Percentiles rank a stretch among this genome's conserved stretches.
Evolutionary conservation across 2,329 filamentous ascomycete genomes (phyloP).

Genomic region (Exophiala sp.): DNA sequence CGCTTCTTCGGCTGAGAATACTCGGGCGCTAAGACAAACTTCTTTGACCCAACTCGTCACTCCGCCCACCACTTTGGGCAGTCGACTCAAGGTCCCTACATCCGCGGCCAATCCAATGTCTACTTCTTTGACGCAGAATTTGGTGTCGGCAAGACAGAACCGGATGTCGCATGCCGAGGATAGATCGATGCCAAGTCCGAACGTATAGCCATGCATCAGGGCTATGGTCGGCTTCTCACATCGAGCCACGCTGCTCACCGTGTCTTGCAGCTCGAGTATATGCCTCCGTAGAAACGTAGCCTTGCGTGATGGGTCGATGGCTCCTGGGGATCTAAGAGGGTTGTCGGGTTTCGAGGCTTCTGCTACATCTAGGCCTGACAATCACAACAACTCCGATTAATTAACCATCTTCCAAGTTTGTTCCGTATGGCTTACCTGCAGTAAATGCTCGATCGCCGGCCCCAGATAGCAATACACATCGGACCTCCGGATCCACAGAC

Average conservation of each 20-base stretch:
- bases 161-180: slow-evolving; percentile 43
- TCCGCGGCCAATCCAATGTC: slow-evolving; percentile 50
- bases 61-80: slow-evolving; percentile 46
- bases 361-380: slow-evolving; percentile 73
- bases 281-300: slow-evolving; percentile 62
- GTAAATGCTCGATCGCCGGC: slow-evolving; percentile 82
- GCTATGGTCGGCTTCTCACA: slow-evolving; percentile 91
- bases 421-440: slow-evolving; percentile 28
- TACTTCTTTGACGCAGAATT: slow-evolving; percentile 47
- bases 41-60: slow-evolving; percentile 48
- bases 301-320: slow-evolving; percentile 60
- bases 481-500: slow-evolving; percentile 67
- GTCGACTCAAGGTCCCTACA: slow-evolving; percentile 44
- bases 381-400: neutral
- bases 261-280: slow-evolving; percentile 76
- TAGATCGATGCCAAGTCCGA: slow-evolving; percentile 72
- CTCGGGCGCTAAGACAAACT: slow-evolving; percentile 42
- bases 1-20: slow-evolving; percentile 46
- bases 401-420: neutral
- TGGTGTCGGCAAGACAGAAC: slow-evolving; percentile 35
- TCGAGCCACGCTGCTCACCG: slow-evolving; percentile 70
- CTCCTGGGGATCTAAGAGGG: slow-evolving; percentile 34
- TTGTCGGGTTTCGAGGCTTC: slow-evolving; percentile 58
- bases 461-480: slow-evolving; percentile 74
- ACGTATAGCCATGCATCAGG: slow-evolving; percentile 72